Evolutionary conservation across 2,329 filamentous ascomycete genomes (phyloP), one percentile per base, ranked within the genome.

Genomic region (Neopestalotiopsis rosae): DNA sequence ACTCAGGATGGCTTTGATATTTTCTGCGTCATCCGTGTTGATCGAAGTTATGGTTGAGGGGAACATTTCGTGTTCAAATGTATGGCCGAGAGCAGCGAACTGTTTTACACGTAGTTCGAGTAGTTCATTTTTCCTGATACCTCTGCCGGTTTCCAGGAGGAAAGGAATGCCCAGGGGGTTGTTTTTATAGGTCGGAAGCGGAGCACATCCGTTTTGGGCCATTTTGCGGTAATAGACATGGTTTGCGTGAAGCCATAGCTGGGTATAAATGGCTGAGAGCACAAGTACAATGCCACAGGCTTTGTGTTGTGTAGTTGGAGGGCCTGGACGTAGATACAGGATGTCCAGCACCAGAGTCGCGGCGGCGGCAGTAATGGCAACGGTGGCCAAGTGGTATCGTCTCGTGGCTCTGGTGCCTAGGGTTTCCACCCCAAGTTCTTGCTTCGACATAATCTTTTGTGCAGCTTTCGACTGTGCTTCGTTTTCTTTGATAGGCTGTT

Each of bases 121-220:
- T 64, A 79, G 57, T 17, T n/a, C 56, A 61, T 78, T 62, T 9
- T 32, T 20, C 63, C 69, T 69, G 6, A 75, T 58, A 0, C 30
- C 61, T 20, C 32, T 57, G 5, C 70, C 72, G 20, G 75, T 70
- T 32, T 74, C 69, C 6, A 74, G 12, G 1, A 79, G 68, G 68
- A 71, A 77, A 7, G 75, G 71, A 2, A 78, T 34, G 1, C 77
- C 77, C 12, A 72, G 20, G 5, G 66, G n/a, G 64, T 78, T 75
- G 5, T 69, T 56, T 4, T 72, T 74, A 66, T 71, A 75, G 7
- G 45, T 63, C 5, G 73, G 72, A 4, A 66, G 42, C 2, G 74
- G 75, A 57, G 56, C 30, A 52, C 76, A 78, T 2, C 74, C 73
- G 14, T 66, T 59, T 12, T 17, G 61, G 1, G 66, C 65, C 58